phyloP scores from a whole-genome alignment of 192 early-diverging fungal genomes.

The Dissophora globulifera region DNA sequence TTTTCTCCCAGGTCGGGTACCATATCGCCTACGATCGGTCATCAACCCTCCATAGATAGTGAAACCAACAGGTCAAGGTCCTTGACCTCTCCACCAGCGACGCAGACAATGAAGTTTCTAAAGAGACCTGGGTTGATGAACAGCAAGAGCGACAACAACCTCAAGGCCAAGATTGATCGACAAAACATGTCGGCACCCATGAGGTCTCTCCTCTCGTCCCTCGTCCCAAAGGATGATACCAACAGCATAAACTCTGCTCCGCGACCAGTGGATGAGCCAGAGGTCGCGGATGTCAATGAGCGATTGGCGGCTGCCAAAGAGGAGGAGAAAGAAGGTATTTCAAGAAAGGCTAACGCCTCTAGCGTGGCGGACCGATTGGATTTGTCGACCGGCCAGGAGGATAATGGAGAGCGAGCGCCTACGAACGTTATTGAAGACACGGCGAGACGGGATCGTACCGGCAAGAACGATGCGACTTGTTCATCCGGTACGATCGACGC shows the following conservation, averaged over 20 bases:
- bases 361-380: too few species aligned
- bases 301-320: too few species aligned
- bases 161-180: conserved; percentile 10
- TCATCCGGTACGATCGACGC: background rate
- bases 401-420: too few species aligned
- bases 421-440: too few species aligned
- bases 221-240: background rate
- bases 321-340: too few species aligned
- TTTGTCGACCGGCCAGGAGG: too few species aligned
- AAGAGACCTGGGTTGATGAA: conserved; percentile 15
- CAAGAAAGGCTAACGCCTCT: too few species aligned
- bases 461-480: too few species aligned
- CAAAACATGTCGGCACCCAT: conserved; percentile 15
- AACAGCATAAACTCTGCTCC: too few species aligned
- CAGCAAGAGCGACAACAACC: conserved; percentile 43
- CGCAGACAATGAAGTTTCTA: conserved; percentile 31
- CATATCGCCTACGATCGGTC: background rate
- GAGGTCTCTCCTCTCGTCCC: conserved; percentile 12
- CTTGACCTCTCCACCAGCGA: conserved; percentile 5
- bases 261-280: too few species aligned
- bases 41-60: background rate
- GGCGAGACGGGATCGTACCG: too few species aligned
- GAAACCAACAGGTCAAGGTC: background rate
- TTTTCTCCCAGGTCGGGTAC: conserved; percentile 5
- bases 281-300: too few species aligned